Evolutionary conservation across 2,329 filamentous ascomycete species (phyloP), one percentile per base, ranked within the genome.

Genomic region (Fusarium pseudocircinatum): DNA sequence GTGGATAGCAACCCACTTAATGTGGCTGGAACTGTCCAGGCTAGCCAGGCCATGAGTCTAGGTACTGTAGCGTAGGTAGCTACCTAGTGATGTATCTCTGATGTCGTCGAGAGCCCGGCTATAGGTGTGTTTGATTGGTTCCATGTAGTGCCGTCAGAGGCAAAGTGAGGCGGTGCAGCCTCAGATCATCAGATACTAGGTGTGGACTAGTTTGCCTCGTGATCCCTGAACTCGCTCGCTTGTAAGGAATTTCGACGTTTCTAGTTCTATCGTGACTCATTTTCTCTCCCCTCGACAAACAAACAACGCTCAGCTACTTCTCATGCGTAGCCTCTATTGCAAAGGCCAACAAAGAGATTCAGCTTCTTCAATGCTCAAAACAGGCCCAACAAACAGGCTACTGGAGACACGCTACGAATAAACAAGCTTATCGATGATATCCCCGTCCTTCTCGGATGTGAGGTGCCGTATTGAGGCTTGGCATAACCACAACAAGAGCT

Each of bases 81-180:
- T n/a, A n/a, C n/a, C 36, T 37, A 37, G 16, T 36, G 30, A 60
- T 67, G 50, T 37, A 36, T 58, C 42, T 66, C 28, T 37, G 40
- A 52, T 67, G n/a, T 46, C 37, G n/a, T n/a, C n/a, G n/a, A n/a
- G 36, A 68, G 54, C 63, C 63, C 54, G n/a, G 47, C 36, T 47
- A 43, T 30, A 32, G 16, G 36, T n/a, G 39, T 14, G 16, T 10
- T 39, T 74, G 71, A 74, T 74, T 74, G 71, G 71, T 22, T 63
- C 34, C 14, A 26, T 24, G 57, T 6, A n/a, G 26, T 20, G 16
- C 24, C 47, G 32, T 28, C 46, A 74, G 63, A 70, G 71, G 67
- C 63, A 73, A 74, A 72, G 67, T 74, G 71, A 74, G 71, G 71
- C 71, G 69, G 71, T 64, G 63, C 64, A 57, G 56, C 63, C 56